Evolutionary conservation across 805 yeast species (phyloP), one percentile per base, ranked within the genome.

Genomic region (Yamadazyma endophytica): DNA sequence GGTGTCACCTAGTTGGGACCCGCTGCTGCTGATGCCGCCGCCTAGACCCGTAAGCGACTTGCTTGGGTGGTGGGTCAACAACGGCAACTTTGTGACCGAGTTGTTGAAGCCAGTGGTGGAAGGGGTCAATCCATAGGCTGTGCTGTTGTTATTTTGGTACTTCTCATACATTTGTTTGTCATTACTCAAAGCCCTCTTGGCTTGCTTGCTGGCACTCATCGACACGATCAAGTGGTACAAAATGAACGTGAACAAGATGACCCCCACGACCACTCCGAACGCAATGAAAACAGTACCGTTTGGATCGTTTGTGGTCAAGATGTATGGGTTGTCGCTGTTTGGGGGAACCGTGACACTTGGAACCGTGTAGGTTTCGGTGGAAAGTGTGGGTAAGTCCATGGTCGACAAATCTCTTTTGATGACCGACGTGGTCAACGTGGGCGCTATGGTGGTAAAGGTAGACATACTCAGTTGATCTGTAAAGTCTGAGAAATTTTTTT

Each of bases 221-320:
- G 74, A 70, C 24, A 67, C 60, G 15, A 73, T 52, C 14, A 71
- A 46, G 43, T 80, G 74, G 72, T 81, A 79, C 9, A 66, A 41
- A 8, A 72, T 41, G 23, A 81, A 64, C 1, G 66, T 68, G 3
- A 79, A 39, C 13, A 79, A 54, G 4, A 82, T 58, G 22, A 75
- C 77, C 0, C 79, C 84, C 4, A 79, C 75, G 22, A 79, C 65
- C 8, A 81, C 64, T 1, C 94, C 95, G 25, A 85, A 82, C 0
- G 84, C 82, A 31, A 87, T 86, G 57, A 85, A 86, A 2, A 87
- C 88, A 1, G 92, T 82, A 1, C 95, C 95, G 28, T 74, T 68
- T 1, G 88, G 85, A 27, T 68, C 64, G 13, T 49, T 49, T 5
- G 77, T 56, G 27, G 61, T 55, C 43, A 70, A 56, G 13, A 86